Conservation (phyloP, 495 filamentous ascomycete genomes). For the Aspergillus conjunctus region DNA sequence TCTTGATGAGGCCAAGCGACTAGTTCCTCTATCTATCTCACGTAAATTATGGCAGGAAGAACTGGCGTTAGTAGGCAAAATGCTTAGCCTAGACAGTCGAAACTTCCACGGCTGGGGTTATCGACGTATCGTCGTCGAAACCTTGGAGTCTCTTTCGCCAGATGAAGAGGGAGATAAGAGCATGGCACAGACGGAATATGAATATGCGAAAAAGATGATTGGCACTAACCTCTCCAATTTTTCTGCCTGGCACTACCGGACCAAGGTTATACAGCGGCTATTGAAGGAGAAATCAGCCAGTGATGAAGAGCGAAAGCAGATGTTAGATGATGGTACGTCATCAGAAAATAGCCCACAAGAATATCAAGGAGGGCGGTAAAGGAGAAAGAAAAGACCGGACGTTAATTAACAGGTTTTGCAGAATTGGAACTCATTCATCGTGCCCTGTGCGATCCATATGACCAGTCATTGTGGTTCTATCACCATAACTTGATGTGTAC, state of each 20-base stretch:
- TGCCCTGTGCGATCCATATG: conserved; percentile 84
- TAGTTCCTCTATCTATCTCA: conserved; percentile 57
- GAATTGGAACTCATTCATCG: conserved; percentile 74
- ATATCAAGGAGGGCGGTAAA: conserved; percentile 4
- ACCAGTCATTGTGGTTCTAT: conserved; percentile 96
- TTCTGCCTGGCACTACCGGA: conserved; percentile 93
- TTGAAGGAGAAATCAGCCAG: conserved; percentile 68
- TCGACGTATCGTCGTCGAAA: conserved; percentile 68
- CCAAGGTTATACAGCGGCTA: conserved; percentile 74
- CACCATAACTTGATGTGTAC: conserved; percentile 77
- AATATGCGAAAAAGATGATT: conserved; percentile 89
- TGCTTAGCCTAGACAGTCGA: conserved; percentile 81
- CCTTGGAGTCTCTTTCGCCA: conserved; percentile 61
- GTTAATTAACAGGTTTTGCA: conserved; percentile 23
- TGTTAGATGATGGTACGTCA: conserved; percentile 70
- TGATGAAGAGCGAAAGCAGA: conserved; percentile 59
- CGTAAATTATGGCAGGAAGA: conserved; percentile 79
- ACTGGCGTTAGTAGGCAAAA: conserved; percentile 76
- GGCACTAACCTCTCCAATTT: conserved; percentile 84
- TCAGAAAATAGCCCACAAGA: neutral
- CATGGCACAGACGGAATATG: conserved; percentile 79
- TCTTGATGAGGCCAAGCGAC: conserved; percentile 65
- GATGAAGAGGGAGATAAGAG: conserved; percentile 44
- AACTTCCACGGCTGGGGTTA: conserved; percentile 99
- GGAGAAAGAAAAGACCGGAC: conserved; percentile 6